Base-by-base conservation (phyloP, 129 eudicot genomes). In the Pseudognaphalium luteoalbum region DNA sequence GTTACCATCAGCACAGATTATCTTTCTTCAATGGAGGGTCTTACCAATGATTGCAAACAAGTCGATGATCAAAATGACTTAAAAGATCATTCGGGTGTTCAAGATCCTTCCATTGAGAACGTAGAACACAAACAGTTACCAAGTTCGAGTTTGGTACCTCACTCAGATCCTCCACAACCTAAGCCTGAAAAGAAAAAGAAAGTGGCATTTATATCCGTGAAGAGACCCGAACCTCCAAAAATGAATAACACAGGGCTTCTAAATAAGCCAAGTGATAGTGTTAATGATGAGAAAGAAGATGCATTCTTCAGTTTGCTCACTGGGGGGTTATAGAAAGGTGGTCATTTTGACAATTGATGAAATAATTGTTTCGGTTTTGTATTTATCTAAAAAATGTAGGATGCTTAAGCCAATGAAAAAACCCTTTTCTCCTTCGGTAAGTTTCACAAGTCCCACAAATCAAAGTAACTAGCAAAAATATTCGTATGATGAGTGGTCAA, bases 191-290 rank as follows among this genome's bases (percentile, higher is more conserved):
- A 72, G 59, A 86, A 41, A 44, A 83, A 82, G 17, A 87, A 81
- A 79, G 96, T 93, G 56, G 98, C 97, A 7, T 93, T 89, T 72
- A 69, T 93, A 60, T 72, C 92, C 7, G 89, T 93, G 21, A 85
- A 85, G 80, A 85, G 60, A 61, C 92, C 91, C 3, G 66, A 79
- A 39, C 79, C 86, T 60, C 73, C 84, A 63, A 57, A 80, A 32
- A 37, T 72, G 25, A 67, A 82, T 42, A 78, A 75, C 28, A 73
- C 62, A 7, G 81, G 34, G 54, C 33, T 62, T n/a, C 74, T n/a
- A 8, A n/a, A 34, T 35, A 80, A 85, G 76, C 79, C 62, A 4
- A 64, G 64, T 33, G 84, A 76, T 52, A 57, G 58, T 21, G 70
- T 41, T 57, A 73, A 17, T 70, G 84, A 37, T 54, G 62, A 68